Conservation (phyloP, 495 filamentous ascomycete genomes). For the Tuber umbilicatum region DNA sequence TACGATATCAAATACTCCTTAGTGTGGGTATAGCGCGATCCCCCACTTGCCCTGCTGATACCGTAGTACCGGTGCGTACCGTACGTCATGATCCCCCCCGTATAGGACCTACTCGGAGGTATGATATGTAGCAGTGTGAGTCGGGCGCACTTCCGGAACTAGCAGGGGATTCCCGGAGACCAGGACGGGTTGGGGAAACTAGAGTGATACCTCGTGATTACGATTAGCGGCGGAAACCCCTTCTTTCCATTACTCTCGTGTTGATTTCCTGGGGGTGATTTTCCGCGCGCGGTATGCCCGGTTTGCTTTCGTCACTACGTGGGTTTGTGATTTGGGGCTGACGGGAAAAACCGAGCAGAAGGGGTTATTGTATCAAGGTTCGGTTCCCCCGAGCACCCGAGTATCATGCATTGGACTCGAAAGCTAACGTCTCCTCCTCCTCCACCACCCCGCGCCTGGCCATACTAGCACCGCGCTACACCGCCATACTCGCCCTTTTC, state of each 20-base stretch:
- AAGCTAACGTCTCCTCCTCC: no score
- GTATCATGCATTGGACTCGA: no score
- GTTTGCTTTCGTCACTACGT: not conserved
- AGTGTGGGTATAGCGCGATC: not conserved
- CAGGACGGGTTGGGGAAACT: not conserved
- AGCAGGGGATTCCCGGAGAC: not conserved
- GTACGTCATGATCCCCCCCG: not conserved
- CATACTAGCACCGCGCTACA: no score
- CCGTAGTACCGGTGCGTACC: not conserved
- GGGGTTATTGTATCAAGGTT: not conserved
- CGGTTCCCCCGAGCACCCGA: no score
- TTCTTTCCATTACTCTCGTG: not conserved
- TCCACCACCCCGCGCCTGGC: no score
- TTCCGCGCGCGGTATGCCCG: not conserved
- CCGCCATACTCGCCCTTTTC: no score
- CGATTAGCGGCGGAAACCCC: not conserved
- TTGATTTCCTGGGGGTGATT: no score
- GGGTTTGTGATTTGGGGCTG: not conserved
- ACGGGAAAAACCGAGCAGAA: not conserved
- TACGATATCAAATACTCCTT: not conserved
- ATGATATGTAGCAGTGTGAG: not conserved
- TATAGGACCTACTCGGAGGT: no score
- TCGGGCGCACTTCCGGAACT: not conserved
- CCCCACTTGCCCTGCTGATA: not conserved
- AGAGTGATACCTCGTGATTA: not conserved